Percentiles rank a stretch among this genome's conserved stretches.
Evolutionary conservation across 139 green algal genomes (phyloP).

Genomic region (Picochlorum sp.): DNA sequence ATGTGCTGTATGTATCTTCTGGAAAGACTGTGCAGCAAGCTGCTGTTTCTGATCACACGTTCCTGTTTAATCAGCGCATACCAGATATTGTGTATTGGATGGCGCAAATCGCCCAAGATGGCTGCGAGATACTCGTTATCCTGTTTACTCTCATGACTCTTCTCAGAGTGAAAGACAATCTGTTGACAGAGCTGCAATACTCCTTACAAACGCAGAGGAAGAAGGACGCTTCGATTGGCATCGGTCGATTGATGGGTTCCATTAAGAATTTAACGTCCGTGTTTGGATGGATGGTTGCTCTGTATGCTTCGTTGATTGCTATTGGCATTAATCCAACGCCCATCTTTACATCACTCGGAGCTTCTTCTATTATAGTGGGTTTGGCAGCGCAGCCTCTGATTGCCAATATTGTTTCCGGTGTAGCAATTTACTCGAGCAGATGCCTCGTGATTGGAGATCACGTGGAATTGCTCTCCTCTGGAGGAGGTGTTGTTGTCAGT

Average conservation of each 20-base stretch:
- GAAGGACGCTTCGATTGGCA: not conserved
- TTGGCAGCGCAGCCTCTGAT: slow-evolving; percentile 16
- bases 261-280: not conserved
- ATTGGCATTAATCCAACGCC: slow-evolving; percentile 18
- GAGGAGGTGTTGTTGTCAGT: not conserved
- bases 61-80: too few species aligned
- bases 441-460: slow-evolving; percentile 15
- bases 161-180: not conserved
- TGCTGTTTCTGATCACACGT: too few species aligned
- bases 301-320: not conserved
- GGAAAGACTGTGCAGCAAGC: too few species aligned
- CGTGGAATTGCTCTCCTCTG: slow-evolving; percentile 3
- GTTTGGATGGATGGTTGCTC: not conserved
- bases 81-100: too few species aligned
- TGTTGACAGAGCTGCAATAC: not conserved
- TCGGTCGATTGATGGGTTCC: not conserved
- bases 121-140: too few species aligned
- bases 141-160: too few species aligned
- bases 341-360: slow-evolving; percentile 20
- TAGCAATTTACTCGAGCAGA: slow-evolving; percentile 9
- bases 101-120: too few species aligned
- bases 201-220: not conserved
- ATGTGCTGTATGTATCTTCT: too few species aligned
- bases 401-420: slow-evolving; percentile 9
- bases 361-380: slow-evolving; percentile 14